Percentiles rank a stretch among this genome's conserved stretches.
Evolutionary conservation across 1,284 basidiomycete genomes (phyloP).

Genomic region (Trametes hirsuta): DNA sequence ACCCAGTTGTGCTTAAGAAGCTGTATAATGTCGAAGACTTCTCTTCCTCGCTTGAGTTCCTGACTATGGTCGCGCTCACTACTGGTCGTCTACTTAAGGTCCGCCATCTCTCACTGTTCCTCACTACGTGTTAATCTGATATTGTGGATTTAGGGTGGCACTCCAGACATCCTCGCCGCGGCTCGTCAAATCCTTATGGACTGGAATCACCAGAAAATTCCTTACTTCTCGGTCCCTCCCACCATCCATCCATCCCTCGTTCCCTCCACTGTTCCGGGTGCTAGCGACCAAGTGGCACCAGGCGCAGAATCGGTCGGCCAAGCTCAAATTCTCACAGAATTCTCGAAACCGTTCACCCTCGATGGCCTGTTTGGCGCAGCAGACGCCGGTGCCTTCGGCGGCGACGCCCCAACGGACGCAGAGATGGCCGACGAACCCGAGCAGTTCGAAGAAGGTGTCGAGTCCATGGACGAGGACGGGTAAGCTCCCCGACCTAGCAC

Average conservation of each 20-base stretch:
- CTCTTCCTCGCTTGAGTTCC: slow-evolving; percentile 77
- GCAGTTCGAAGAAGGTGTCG: slow-evolving; percentile 26
- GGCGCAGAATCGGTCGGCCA: slow-evolving; percentile 77
- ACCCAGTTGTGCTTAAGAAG: slow-evolving; percentile 69
- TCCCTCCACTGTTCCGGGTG: slow-evolving; percentile 49
- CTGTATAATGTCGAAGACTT: slow-evolving; percentile 85
- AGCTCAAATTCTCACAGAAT: slow-evolving; percentile 66
- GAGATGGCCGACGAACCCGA: slow-evolving; percentile 34
- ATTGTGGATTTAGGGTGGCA: slow-evolving; percentile 67
- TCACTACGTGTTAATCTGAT: background rate
- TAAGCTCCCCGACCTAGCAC: slow-evolving; percentile 28
- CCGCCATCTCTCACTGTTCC: slow-evolving; percentile 5
- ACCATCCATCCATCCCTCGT: slow-evolving; percentile 74
- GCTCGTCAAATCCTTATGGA: slow-evolving; percentile 89
- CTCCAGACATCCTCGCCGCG: slow-evolving; percentile 85
- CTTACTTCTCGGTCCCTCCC: slow-evolving; percentile 85
- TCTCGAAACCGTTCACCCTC: slow-evolving; percentile 75
- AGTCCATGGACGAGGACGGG: slow-evolving; percentile 55
- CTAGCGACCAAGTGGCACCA: slow-evolving; percentile 49
- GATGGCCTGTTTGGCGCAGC: slow-evolving; percentile 76
- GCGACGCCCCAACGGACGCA: slow-evolving; percentile 15
- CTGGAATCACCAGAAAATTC: slow-evolving; percentile 97
- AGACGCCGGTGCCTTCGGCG: slow-evolving; percentile 71
- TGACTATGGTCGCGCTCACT: slow-evolving; percentile 89
- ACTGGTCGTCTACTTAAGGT: slow-evolving; percentile 87